Base-by-base conservation (phyloP, 177 flowering plant species). In the Tripterygium wilfordii region DNA sequence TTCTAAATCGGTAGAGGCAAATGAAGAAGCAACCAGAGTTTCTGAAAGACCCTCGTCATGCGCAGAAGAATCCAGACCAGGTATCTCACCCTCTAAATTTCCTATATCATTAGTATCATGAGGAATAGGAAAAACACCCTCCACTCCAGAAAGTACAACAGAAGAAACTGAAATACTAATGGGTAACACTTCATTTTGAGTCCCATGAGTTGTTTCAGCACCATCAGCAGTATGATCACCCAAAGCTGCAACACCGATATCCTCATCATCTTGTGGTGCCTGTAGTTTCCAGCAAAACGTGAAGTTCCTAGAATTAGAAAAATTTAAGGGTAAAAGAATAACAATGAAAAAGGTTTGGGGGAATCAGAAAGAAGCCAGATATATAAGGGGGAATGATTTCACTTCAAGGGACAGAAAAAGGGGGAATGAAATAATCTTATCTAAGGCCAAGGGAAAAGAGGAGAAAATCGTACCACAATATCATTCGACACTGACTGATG, bases 11-110 rank as follows among this genome's bases (percentile, higher is more conserved):
- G 65, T 51, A 27, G 70, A 69, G 27, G 63, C 72, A 43, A 69
- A 21, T 33, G 80, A 64, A 20, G 79, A 58, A 57, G 56, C 45
- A 64, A 44, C 63, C n/a, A 48, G 9, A 21, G 63, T 51, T 27
- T 75, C 75, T 51, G 66, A 61, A 15, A 61, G 33, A 16, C 64
- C 75, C 52, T 69, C 73, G 48, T 9, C 48, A 39, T 10, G 54
- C 51, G 57, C 63, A 46, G 70, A 30, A 23, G 78, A 64, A 50
- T 74, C 78, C 46, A 92, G 74, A 46, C 98, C 98, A 59, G 96
- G 98, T 45, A 92, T 85, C 46, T 44, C 82, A 67, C 74, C 66
- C 28, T 75, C 88, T 10, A 54, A 24, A 49, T 61, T 67, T 25
- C 53, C 88, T 49, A 59, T 44, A 45, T 73, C 85, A 66, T 51